Evolutionary conservation across 1,284 basidiomycete genomes (phyloP).

Genomic region (Bondarzewia mesenterica): DNA sequence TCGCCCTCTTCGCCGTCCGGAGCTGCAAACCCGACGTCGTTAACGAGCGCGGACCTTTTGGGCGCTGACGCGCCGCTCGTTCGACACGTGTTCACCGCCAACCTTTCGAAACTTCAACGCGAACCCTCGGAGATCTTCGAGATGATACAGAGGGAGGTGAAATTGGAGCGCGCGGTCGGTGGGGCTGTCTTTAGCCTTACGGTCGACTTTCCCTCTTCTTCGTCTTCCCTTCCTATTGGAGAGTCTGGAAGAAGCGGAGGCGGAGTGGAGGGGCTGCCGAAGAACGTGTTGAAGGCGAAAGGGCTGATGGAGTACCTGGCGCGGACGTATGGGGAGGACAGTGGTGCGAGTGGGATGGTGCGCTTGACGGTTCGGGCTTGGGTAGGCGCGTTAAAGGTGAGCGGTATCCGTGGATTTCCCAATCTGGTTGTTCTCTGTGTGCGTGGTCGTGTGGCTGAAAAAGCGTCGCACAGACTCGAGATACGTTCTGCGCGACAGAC

Average conservation of each 20-base stretch:
- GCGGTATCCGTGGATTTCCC: too few species aligned
- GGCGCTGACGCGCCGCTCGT: background rate
- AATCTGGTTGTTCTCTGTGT: too few species aligned
- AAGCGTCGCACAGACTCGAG: slow-evolving; percentile 12
- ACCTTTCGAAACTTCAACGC: slow-evolving; percentile 24
- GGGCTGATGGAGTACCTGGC: background rate
- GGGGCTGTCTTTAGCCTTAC: slow-evolving; percentile 3
- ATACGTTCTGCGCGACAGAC: slow-evolving; percentile 12
- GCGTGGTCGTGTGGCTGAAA: background rate
- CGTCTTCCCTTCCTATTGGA: too few species aligned
- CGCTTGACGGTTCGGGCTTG: slow-evolving; percentile 6
- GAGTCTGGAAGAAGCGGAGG: background rate
- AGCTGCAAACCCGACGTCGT: too few species aligned
- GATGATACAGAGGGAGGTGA: slow-evolving; percentile 28
- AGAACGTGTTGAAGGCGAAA: background rate
- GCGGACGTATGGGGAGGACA: background rate
- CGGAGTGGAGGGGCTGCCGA: background rate
- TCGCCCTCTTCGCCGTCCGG: too few species aligned
- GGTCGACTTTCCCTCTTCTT: background rate
- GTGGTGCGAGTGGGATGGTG: background rate
- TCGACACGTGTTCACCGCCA: slow-evolving; percentile 35
- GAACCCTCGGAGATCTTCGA: slow-evolving; percentile 25
- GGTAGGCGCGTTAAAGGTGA: slow-evolving; percentile 11
- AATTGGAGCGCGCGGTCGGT: slow-evolving; percentile 15
- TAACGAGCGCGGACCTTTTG: background rate